Base-by-base conservation (phyloP, 345 rosid genomes). In the Xanthoceras sorbifolium region DNA sequence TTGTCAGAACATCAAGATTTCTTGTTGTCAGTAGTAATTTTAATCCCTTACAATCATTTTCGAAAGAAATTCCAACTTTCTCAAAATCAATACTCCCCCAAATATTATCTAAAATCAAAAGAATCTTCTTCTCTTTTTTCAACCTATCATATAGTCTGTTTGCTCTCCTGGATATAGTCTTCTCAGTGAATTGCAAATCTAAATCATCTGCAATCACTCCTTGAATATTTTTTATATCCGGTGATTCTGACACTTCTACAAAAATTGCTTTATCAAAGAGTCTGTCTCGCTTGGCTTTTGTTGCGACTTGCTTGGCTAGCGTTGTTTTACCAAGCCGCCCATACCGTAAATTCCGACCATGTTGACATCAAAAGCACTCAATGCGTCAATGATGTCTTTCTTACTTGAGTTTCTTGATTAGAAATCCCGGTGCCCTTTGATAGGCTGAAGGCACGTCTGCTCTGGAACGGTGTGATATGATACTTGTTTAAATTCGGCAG, bases 21-120 rank as follows among this genome's bases (percentile, higher is more conserved):
- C 84, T 77, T 0, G 89, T 81, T 0, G 87, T 83, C 9, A 86
- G 12, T 9, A 84, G 5, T 12, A 86, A 36, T 54, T 79, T 83
- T 66, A 79, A 63, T 36, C 78, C 83, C 31, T 55, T 64, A 20
- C 3, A 0, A 9, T 40, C 46, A 1, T 10, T 10, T 9, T 10
- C 14, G 14, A 40, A 40, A 40, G 86, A 84, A 66, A 86, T 83
- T 20, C 89, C 89, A 1, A 83, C 66, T 6, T 36, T 42, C 11
- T 63, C 68, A 10, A 83, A 17, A 65, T 81, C 61, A 4, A 86
- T 31, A 7, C 3, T 7, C 8, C 0, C 52, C 88, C 86, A 84
- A 3, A 82, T 1, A 70, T 84, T 73, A 54, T 84, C 83, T 0
- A 84, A 67, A 64, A 84, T 42, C 3, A 84, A 1, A 5, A 84